phyloP scores from a whole-genome alignment of 139 green algal species.

The Micromonas commoda region DNA sequence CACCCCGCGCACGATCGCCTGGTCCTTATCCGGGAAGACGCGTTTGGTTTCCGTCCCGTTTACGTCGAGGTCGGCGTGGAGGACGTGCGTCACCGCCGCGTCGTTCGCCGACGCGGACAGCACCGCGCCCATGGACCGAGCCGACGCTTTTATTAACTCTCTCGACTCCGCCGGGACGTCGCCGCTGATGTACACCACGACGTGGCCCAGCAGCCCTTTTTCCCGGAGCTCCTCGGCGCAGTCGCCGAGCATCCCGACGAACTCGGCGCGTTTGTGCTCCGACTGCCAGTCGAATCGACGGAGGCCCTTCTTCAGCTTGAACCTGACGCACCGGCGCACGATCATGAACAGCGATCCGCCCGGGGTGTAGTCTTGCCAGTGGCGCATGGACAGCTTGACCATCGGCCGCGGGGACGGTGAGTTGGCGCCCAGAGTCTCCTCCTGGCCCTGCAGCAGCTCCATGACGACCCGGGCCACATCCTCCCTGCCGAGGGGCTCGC shows the following conservation, averaged over 20 bases:
- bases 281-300: background rate
- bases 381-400: background rate
- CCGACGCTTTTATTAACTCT: background rate
- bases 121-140: background rate
- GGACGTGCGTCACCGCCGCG: slow-evolving; percentile 6
- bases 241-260: background rate
- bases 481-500: background rate
- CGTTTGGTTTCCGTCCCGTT: background rate
- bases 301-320: background rate
- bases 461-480: background rate
- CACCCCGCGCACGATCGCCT: background rate
- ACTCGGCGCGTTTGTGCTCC: background rate
- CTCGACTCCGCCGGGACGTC: background rate
- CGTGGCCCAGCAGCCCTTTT: background rate
- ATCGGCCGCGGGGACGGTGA: background rate
- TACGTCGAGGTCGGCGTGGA: background rate
- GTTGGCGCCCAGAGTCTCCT: background rate
- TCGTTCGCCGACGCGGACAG: background rate
- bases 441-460: background rate
- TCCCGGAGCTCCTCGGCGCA: background rate
- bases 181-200: background rate
- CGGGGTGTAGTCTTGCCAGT: background rate
- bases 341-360: background rate
- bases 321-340: background rate
- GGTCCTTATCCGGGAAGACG: background rate